phyloP scores from a whole-genome alignment of 2,329 filamentous ascomycete genomes.

The Scytalidium lignicola region DNA sequence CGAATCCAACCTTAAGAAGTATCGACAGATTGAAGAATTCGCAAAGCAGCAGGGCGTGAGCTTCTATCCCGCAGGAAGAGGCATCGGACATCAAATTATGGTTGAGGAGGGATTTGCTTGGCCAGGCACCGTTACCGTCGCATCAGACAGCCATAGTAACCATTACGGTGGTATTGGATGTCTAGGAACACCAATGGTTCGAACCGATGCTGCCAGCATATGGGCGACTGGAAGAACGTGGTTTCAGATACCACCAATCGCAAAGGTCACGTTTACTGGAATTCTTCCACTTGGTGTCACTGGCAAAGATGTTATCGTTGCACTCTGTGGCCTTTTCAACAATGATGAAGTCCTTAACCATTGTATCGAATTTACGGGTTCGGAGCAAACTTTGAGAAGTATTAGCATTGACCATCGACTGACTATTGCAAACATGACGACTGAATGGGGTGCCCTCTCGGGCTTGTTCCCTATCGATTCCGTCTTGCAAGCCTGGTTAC shows the following conservation, averaged over 20 bases:
- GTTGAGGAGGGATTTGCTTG: constrained; percentile 80
- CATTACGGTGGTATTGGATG: constrained; percentile 78
- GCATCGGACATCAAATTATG: constrained; percentile 91
- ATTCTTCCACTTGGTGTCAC: constrained; percentile 73
- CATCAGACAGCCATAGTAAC: constrained; percentile 72
- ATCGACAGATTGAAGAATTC: constrained; percentile 75
- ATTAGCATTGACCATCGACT: constrained; percentile 69
- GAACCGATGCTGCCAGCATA: constrained; percentile 82
- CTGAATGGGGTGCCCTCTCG: constrained; percentile 70
- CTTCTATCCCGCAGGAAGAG: constrained; percentile 71
- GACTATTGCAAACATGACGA: constrained; percentile 76
- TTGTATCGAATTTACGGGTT: constrained; percentile 80
- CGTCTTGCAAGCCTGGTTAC: constrained; percentile 67
- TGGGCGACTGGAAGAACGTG: constrained; percentile 81
- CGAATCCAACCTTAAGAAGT: constrained; percentile 77
- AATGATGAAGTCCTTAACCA: constrained; percentile 88
- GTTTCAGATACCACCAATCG: constrained; percentile 85
- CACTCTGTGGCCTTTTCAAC: constrained; percentile 80
- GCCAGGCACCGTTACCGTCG: constrained; percentile 80
- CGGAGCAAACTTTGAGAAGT: constrained; percentile 68
- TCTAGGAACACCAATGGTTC: constrained; percentile 74
- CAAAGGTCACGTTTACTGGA: constrained; percentile 73
- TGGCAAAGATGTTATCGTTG: constrained; percentile 91
- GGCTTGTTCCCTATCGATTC: constrained; percentile 78
- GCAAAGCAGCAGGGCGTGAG: constrained; percentile 70